Base-by-base conservation (phyloP, 2,329 filamentous ascomycete genomes). In the Botrytis fragariae region DNA sequence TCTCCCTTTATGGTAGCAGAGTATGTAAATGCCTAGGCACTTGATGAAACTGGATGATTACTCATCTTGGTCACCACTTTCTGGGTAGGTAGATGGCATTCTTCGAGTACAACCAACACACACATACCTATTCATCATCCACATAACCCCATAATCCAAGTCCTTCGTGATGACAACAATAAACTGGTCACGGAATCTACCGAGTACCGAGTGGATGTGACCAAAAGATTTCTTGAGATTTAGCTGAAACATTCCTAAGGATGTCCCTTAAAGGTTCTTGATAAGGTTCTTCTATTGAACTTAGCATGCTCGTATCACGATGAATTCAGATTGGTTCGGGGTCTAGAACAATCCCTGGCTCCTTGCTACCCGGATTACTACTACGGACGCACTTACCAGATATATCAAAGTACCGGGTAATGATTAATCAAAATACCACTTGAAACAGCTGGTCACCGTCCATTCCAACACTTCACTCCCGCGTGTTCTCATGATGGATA, bases 401-500 rank as follows among this genome's bases (percentile, higher is more conserved):
- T 25, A 61, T 14, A 61, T n/a, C 51, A 54, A 54, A 16, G 51
- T 6, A 37, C 22, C 48, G 48, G 48, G 35, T 3, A 10, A 61
- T 18, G 54, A n/a, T 42, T 20, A 63, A 42, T 39, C 60, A 42
- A 35, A 22, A 42, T 48, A 25, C 32, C n/a, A 45, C n/a, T 22
- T 32, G 44, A 45, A 35, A 45, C 39, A 32, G n/a, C 39, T 32
- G 39, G 59, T 64, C 61, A 63, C 61, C 51, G n/a, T 29, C n/a
- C n/a, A 22, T 61, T 12, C 7, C 42, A 29, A 45, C 16, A 22
- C 61, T 35, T 64, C n/a, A 7, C n/a, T 45, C 35, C 29, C n/a
- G 29, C 25, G 45, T 64, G 62, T 64, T 64, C 62, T 44, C 62
- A 64, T 64, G 62, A 64, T 64, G 25, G 22, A 44, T 25, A 64